phyloP scores from a whole-genome alignment of 306 rosid genomes.

The Cucurbita ficifolia region DNA sequence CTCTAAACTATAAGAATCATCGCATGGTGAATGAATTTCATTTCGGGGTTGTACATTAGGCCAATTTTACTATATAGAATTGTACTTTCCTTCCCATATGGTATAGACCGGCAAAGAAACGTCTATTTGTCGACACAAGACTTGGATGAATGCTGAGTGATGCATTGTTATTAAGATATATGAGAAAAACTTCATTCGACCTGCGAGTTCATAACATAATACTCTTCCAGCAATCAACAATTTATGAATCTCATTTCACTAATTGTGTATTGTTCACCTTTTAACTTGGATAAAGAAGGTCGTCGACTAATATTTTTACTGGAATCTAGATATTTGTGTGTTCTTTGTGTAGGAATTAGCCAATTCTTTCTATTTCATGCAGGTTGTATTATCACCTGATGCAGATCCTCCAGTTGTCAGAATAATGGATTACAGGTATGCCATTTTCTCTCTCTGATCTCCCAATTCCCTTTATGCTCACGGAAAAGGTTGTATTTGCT shows the following conservation, averaged over 20 bases:
- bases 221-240: neutral
- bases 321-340: neutral
- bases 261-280: neutral
- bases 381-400: conserved; percentile 84
- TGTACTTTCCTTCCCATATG: neutral
- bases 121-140: neutral
- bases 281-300: neutral
- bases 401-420: conserved; percentile 94
- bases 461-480: neutral
- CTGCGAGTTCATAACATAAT: neutral
- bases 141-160: neutral
- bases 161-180: neutral
- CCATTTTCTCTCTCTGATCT: neutral
- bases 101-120: neutral
- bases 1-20: neutral
- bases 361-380: conserved; percentile 12
- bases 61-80: neutral
- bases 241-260: neutral
- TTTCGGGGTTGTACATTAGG: neutral
- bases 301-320: neutral
- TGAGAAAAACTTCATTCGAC: neutral
- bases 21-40: neutral
- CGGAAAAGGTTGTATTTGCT: conserved; percentile 1
- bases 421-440: conserved; percentile 87
- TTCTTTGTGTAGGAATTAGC: neutral